phyloP scores from a whole-genome alignment of 2,329 filamentous ascomycete genomes.

The Elsinoe necatrix region DNA sequence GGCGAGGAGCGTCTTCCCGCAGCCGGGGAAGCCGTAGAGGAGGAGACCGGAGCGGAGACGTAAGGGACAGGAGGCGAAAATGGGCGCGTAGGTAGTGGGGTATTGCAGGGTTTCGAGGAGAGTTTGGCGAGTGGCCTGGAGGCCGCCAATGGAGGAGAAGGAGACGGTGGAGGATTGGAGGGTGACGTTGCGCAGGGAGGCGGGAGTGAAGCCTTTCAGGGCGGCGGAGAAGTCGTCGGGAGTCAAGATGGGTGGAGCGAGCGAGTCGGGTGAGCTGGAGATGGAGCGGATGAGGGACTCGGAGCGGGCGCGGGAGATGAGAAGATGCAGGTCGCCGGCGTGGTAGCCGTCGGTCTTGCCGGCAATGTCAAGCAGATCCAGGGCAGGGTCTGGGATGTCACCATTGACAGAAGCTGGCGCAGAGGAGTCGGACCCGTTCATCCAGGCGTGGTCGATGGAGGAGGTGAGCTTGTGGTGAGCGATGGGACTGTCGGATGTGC shows the following conservation, averaged over 20 bases:
- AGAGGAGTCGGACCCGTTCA: slow-evolving; percentile 57
- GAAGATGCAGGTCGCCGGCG: slow-evolving; percentile 82
- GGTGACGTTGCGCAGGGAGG: slow-evolving; percentile 87
- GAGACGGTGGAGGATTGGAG: slow-evolving; percentile 87
- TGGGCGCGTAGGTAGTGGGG: slow-evolving; percentile 93
- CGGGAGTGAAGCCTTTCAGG: slow-evolving; percentile 85
- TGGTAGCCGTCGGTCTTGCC: slow-evolving; percentile 96
- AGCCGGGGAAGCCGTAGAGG: slow-evolving; percentile 90
- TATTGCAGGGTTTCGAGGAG: slow-evolving; percentile 93
- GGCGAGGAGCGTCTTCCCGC: slow-evolving; percentile 90
- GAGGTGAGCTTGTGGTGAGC: slow-evolving; percentile 8
- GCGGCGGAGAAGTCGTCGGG: slow-evolving; percentile 74
- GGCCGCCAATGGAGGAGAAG: slow-evolving; percentile 83
- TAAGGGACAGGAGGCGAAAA: slow-evolving; percentile 91
- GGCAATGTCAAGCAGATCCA: slow-evolving; percentile 88
- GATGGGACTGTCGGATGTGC: slow-evolving; percentile 14
- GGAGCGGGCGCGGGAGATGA: slow-evolving; percentile 80
- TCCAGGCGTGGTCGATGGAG: slow-evolving; percentile 45
- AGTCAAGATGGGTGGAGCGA: slow-evolving; percentile 46
- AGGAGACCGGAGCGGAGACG: slow-evolving; percentile 88
- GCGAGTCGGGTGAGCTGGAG: slow-evolving; percentile 30
- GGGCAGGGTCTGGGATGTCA: slow-evolving; percentile 59
- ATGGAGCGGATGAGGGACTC: slow-evolving; percentile 87
- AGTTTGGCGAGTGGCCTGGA: slow-evolving; percentile 78
- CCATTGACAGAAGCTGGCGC: slow-evolving; percentile 38